A percentile compares a stretch with the other conserved stretches of the same genome.
phyloP scores from a whole-genome alignment of 306 rosid species.

The Prosopis cineraria region DNA sequence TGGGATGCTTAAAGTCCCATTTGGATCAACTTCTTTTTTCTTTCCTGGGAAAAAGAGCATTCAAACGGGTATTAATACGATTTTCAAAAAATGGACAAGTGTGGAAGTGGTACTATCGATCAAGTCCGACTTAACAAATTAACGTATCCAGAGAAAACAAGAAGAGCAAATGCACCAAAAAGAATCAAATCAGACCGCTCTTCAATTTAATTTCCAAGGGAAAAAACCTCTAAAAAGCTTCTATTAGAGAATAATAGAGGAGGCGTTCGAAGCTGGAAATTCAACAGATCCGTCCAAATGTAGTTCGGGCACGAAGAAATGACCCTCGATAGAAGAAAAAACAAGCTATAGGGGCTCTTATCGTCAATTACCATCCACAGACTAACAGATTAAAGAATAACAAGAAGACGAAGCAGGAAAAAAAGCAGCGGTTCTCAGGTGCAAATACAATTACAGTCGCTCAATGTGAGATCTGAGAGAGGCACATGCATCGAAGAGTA shows the following conservation, averaged over 20 bases:
- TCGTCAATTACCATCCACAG: not conserved
- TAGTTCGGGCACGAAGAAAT: slow-evolving; percentile 12
- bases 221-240: slow-evolving; percentile 3
- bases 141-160: not conserved
- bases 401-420: not conserved
- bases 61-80: not conserved
- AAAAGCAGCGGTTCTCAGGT: not conserved
- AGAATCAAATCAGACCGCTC: not conserved
- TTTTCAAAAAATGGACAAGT: slow-evolving; percentile 19
- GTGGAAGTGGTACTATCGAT: slow-evolving; percentile 9
- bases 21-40: not conserved
- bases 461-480: slow-evolving; percentile 47
- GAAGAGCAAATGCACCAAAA: not conserved
- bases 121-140: not conserved
- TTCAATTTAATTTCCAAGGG: slow-evolving; percentile 8
- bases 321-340: not conserved
- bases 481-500: not conserved
- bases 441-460: slow-evolving; percentile 2
- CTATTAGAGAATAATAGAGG: slow-evolving; percentile 3
- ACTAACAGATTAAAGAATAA: slow-evolving; percentile 19
- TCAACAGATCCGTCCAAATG: slow-evolving; percentile 36
- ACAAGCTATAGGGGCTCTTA: not conserved
- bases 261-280: slow-evolving; percentile 25
- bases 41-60: not conserved
- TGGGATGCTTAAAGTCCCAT: not conserved